Evolutionary conservation across 2,329 filamentous ascomycete species (phyloP).

Genomic region (Salinomyces thailandicus): DNA sequence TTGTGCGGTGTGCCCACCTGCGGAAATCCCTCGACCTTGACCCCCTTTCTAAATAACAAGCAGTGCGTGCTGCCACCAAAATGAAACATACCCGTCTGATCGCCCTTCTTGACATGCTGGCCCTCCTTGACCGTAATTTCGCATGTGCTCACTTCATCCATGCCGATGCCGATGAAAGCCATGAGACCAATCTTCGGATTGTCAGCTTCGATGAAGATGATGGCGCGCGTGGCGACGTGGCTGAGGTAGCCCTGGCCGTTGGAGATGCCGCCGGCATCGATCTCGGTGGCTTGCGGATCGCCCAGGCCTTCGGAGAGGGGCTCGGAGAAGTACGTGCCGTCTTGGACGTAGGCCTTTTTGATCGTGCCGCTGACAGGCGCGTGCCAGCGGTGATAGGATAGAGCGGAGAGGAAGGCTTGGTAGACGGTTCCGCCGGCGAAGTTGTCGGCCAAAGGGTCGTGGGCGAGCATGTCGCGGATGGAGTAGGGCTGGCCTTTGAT

Average conservation of each 20-base stretch:
- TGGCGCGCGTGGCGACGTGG: conserved; percentile 54
- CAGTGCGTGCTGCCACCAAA: conserved; percentile 66
- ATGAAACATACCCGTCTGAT: conserved; percentile 69
- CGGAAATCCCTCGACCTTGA: conserved; percentile 33
- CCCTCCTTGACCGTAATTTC: conserved; percentile 60
- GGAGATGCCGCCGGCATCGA: conserved; percentile 35
- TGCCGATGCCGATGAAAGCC: conserved; percentile 60
- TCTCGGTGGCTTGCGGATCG: conserved; percentile 28
- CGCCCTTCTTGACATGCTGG: conserved; percentile 56
- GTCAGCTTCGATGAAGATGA: conserved; percentile 62
- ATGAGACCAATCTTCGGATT: conserved; percentile 57
- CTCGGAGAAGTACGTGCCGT: conserved; percentile 61
- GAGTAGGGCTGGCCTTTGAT: conserved; percentile 61
- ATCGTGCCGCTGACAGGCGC: conserved; percentile 54
- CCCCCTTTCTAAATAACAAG: conserved; percentile 52
- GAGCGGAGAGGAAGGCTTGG: conserved; percentile 57
- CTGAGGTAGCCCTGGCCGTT: conserved; percentile 54
- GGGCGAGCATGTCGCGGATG: conserved; percentile 35
- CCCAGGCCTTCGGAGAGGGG: conserved; percentile 41
- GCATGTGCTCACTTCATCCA: conserved; percentile 65
- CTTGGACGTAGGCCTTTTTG: conserved; percentile 45
- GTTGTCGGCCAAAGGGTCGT: conserved; percentile 42
- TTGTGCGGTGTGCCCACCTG: conserved; percentile 25
- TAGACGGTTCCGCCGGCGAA: conserved; percentile 58
- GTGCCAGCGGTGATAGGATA: conserved; percentile 66